phyloP scores from a whole-genome alignment of 2,329 filamentous ascomycete species.

The Diaporthe batatas region DNA sequence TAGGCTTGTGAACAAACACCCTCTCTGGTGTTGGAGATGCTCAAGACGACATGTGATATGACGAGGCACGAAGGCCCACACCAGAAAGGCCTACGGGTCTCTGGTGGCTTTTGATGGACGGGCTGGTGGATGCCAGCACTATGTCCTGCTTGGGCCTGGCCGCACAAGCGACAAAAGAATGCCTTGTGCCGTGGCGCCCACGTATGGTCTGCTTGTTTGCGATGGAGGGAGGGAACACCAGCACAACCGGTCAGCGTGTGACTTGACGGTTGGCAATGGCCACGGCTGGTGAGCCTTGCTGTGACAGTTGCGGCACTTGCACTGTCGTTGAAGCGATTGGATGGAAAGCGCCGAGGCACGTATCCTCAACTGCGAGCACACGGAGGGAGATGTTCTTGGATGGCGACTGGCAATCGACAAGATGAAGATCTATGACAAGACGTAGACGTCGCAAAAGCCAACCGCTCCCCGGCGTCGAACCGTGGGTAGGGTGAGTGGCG shows the following conservation, averaged over 20 bases:
- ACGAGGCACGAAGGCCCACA: conserved; percentile 8
- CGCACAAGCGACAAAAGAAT: conserved; percentile 8
- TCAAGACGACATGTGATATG: conserved; percentile 25
- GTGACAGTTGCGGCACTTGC: conserved; percentile 7
- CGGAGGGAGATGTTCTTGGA: not conserved
- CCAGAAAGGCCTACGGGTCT: not conserved
- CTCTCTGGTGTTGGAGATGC: conserved; percentile 8
- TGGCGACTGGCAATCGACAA: conserved; percentile 3
- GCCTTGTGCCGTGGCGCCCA: conserved; percentile 12
- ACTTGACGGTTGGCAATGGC: conserved; percentile 11
- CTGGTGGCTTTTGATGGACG: not conserved
- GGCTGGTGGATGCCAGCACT: not conserved
- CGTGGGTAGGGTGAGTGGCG: conserved; percentile 24
- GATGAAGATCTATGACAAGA: not conserved
- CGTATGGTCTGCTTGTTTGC: conserved; percentile 17
- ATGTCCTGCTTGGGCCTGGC: not conserved
- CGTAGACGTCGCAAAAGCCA: not conserved
- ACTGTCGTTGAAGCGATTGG: not conserved
- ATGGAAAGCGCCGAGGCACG: not conserved
- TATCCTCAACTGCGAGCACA: not conserved
- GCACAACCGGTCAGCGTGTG: conserved; percentile 20
- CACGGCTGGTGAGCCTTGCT: conserved; percentile 22
- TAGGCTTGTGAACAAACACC: conserved; percentile 2
- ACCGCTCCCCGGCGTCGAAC: conserved; percentile 8
- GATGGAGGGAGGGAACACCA: conserved; percentile 16